phyloP scores from a whole-genome alignment of 352 stramenopile genomes.

The Phytophthora podocarpi region DNA sequence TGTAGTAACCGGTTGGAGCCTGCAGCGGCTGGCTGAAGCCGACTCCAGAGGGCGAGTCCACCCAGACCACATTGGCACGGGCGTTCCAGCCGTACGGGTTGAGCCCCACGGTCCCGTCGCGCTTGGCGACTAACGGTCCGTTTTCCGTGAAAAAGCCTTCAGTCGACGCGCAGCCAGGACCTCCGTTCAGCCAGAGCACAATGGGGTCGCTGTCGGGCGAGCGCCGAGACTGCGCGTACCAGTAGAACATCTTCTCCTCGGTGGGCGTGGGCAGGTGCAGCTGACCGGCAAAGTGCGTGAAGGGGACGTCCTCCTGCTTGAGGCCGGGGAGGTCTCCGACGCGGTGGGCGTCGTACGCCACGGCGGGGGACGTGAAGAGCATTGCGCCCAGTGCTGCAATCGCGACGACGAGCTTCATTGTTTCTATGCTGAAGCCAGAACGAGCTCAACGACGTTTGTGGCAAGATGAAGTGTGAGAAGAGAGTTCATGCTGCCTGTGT shows the following conservation, averaged over 20 bases:
- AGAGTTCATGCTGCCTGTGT: background rate
- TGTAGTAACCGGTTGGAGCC: slow-evolving; percentile 55
- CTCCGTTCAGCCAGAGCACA: slow-evolving; percentile 93
- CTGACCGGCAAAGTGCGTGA: slow-evolving; percentile 69
- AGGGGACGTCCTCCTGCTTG: slow-evolving; percentile 45
- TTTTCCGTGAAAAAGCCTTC: slow-evolving; percentile 88
- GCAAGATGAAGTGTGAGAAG: slow-evolving; percentile 15
- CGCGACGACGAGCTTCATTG: slow-evolving; percentile 26
- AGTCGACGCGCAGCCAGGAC: slow-evolving; percentile 84
- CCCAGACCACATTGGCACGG: slow-evolving; percentile 87
- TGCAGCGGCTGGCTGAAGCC: slow-evolving; percentile 74
- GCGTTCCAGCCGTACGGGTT: slow-evolving; percentile 91
- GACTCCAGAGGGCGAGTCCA: slow-evolving; percentile 89
- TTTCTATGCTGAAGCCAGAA: background rate
- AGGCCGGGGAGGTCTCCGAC: slow-evolving; percentile 58
- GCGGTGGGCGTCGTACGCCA: slow-evolving; percentile 39
- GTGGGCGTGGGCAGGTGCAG: slow-evolving; percentile 51
- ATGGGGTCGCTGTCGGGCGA: slow-evolving; percentile 70
- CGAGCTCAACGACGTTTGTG: background rate
- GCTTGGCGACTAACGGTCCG: slow-evolving; percentile 64
- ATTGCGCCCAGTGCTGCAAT: slow-evolving; percentile 24
- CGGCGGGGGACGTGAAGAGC: slow-evolving; percentile 6
- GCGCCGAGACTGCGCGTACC: slow-evolving; percentile 60
- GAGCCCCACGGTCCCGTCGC: slow-evolving; percentile 53
- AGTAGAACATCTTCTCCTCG: slow-evolving; percentile 76